Percentiles rank a stretch among this genome's conserved stretches.
phyloP scores from a whole-genome alignment of 2,329 filamentous ascomycete genomes.

The Aspergillus costaricaensis region DNA sequence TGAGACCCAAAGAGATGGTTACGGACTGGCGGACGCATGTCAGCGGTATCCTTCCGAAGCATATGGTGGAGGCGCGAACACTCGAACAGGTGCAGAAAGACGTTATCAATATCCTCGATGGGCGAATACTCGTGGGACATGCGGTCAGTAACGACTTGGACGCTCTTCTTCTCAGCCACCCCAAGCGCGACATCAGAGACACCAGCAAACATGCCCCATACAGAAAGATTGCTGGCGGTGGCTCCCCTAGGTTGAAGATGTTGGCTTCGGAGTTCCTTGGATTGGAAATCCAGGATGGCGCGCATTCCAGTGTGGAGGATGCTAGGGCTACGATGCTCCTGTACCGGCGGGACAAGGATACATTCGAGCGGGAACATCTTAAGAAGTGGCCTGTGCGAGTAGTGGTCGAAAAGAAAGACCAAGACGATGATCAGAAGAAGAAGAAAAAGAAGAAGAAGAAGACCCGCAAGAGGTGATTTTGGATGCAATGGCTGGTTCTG shows the following conservation, averaged over 20 bases:
- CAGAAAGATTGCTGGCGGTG: slow-evolving; percentile 57
- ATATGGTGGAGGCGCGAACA: slow-evolving; percentile 68
- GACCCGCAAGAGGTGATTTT: slow-evolving; percentile 43
- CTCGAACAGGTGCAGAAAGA: slow-evolving; percentile 77
- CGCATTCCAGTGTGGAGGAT: slow-evolving; percentile 69
- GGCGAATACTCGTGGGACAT: slow-evolving; percentile 77
- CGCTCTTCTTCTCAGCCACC: slow-evolving; percentile 76
- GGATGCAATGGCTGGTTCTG: slow-evolving; percentile 1
- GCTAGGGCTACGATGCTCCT: slow-evolving; percentile 87
- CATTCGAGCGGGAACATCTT: slow-evolving; percentile 79
- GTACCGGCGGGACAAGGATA: slow-evolving; percentile 78
- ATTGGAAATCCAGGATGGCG: slow-evolving; percentile 60
- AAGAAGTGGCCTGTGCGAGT: slow-evolving; percentile 60
- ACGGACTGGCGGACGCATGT: slow-evolving; percentile 89
- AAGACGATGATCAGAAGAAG: slow-evolving; percentile 42
- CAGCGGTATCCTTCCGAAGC: slow-evolving; percentile 74
- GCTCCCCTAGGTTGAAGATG: slow-evolving; percentile 56
- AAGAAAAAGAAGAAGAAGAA: slow-evolving; percentile 53
- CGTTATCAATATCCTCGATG: slow-evolving; percentile 68
- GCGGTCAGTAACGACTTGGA: slow-evolving; percentile 76
- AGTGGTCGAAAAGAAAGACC: slow-evolving; percentile 34
- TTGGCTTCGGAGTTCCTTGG: slow-evolving; percentile 60
- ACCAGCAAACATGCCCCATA: slow-evolving; percentile 78
- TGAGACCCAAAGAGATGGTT: slow-evolving; percentile 73
- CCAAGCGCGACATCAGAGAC: slow-evolving; percentile 76